Evolutionary conservation across 2,329 filamentous ascomycete genomes (phyloP).

Genomic region (Calonectria pteridis): DNA sequence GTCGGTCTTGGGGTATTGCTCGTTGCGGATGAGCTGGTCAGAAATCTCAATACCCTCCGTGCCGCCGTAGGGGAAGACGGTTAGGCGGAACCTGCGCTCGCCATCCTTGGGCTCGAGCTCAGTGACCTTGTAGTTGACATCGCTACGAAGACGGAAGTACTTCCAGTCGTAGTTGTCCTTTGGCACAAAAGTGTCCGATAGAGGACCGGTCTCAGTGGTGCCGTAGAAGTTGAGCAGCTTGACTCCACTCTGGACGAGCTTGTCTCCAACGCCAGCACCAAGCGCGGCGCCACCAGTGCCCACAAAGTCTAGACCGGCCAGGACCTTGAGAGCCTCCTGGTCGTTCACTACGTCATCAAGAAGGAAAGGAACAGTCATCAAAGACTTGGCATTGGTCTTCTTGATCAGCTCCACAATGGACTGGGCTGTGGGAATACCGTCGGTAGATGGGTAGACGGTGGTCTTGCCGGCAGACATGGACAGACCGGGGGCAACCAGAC

Average conservation of each 20-base stretch:
- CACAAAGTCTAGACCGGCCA: conserved; percentile 46
- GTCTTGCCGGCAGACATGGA: conserved; percentile 46
- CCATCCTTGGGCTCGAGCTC: conserved; percentile 37
- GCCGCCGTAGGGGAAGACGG: conserved; percentile 46
- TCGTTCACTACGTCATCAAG: conserved; percentile 48
- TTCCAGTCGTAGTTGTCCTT: conserved; percentile 47
- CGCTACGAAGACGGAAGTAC: conserved; percentile 48
- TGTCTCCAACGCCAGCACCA: conserved; percentile 39
- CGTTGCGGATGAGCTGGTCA: conserved; percentile 48
- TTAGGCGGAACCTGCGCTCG: conserved; percentile 40
- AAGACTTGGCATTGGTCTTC: conserved; percentile 35
- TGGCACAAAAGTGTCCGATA: conserved; percentile 50
- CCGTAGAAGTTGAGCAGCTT: conserved; percentile 52
- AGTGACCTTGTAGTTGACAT: conserved; percentile 43
- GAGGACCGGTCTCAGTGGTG: conserved; percentile 50
- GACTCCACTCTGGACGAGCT: conserved; percentile 38
- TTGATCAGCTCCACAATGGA: conserved; percentile 43
- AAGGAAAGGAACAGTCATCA: conserved; percentile 52
- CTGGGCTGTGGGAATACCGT: conserved; percentile 39
- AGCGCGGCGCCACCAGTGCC: conserved; percentile 49
- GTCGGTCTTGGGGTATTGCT: conserved; percentile 38
- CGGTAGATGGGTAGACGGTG: conserved; percentile 44
- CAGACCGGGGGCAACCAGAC: conserved; percentile 48
- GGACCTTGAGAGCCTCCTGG: conserved; percentile 25
- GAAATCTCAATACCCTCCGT: conserved; percentile 46